Conservation (phyloP, 345 rosid species). For the Jatropha curcas region DNA sequence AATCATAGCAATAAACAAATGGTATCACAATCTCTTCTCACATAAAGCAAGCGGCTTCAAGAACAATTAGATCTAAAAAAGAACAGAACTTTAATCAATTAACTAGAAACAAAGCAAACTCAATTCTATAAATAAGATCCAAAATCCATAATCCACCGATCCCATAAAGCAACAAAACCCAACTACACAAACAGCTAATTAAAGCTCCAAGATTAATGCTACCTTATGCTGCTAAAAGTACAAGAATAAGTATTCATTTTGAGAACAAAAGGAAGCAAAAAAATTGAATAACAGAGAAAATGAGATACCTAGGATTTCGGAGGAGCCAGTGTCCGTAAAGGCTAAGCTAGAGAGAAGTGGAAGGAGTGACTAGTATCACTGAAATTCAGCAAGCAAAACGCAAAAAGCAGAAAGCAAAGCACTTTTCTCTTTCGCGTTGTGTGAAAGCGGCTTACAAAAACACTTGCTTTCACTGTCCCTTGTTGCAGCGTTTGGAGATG, state of each 20-base stretch:
- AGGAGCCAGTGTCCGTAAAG: conserved; percentile 9
- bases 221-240: neutral
- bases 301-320: conserved; percentile 40
- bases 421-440: neutral
- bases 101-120: conserved; percentile 12
- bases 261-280: neutral
- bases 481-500: neutral
- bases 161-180: neutral
- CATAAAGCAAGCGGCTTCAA: neutral
- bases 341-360: neutral
- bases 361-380: neutral
- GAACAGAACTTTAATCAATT: conserved; percentile 4
- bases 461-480: neutral
- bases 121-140: conserved; percentile 40
- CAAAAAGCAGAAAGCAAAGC: conserved; percentile 5
- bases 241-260: neutral
- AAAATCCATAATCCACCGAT: conserved; percentile 4
- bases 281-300: neutral
- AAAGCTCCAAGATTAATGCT: neutral
- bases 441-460: neutral
- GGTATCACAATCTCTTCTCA: conserved; percentile 6
- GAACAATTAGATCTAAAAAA: conserved; percentile 41
- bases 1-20: neutral
- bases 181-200: neutral
- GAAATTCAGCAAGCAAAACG: neutral